These are phyloP conservation scores for Dictyostelium capitatum DNA, from an alignment of 78 protist genomes.

Conservation along the genomic window DNA sequence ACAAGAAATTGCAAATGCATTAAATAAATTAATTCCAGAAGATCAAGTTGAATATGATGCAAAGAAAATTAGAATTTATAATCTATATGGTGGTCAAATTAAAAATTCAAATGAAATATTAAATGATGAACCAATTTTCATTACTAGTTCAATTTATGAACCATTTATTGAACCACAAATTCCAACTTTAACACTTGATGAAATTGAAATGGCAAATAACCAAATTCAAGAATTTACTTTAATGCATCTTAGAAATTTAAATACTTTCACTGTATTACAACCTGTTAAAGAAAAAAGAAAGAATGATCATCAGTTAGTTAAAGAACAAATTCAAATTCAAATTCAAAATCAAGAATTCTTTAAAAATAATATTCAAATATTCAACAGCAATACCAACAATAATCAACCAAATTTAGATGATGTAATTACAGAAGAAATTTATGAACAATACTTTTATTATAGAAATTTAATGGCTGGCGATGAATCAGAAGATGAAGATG, in stretches of 20 bases:
- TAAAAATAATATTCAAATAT: not conserved
- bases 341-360: not conserved
- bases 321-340: too few relatives aligned
- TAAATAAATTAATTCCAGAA: not conserved
- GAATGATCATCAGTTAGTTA: not conserved
- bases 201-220: not conserved
- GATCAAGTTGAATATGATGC: not conserved
- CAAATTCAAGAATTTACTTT: not conserved
- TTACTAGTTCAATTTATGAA: not conserved
- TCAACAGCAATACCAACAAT: not conserved
- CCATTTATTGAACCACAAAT: not conserved
- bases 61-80: slow-evolving; percentile 16
- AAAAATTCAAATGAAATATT: slow-evolving; percentile 2
- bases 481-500: not conserved
- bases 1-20: not conserved
- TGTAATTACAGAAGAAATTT: not conserved
- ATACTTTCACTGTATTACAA: not conserved
- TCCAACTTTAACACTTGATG: not conserved
- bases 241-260: not conserved
- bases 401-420: not conserved
- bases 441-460: not conserved
- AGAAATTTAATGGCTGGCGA: too few relatives aligned
- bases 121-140: not conserved
- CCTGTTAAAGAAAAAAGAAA: slow-evolving; percentile 7
- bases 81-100: slow-evolving; percentile 36